These are phyloP conservation scores for Hymenoscyphus albidus DNA, from an alignment of 2,329 filamentous ascomycete genomes.

Conservation along the genomic window DNA sequence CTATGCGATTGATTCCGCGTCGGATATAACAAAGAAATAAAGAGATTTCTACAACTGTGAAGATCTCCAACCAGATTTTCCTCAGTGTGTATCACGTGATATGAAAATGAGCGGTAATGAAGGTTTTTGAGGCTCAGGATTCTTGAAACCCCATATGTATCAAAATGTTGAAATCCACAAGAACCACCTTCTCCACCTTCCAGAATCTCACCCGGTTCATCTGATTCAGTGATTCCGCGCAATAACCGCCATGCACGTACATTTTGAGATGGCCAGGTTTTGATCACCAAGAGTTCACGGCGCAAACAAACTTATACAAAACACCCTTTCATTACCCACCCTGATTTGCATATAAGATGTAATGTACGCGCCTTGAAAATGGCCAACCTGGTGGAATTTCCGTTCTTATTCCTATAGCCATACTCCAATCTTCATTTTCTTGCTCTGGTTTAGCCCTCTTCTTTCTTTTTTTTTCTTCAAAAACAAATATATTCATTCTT, in stretches of 20 bases:
- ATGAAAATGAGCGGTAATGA: no score
- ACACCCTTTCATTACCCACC: background rate
- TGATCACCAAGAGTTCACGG: background rate
- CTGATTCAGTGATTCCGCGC: background rate
- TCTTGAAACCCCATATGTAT: background rate
- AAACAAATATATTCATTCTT: slow-evolving; percentile 11
- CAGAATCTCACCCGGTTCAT: background rate
- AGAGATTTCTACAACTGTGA: no score
- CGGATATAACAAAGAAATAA: no score
- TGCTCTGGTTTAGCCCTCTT: slow-evolving; percentile 1
- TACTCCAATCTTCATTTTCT: background rate
- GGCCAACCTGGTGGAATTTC: background rate
- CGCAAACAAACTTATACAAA: background rate
- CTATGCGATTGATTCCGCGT: no score
- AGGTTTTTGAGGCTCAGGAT: no score
- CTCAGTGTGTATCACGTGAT: no score
- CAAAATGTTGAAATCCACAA: background rate
- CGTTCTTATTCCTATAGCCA: background rate
- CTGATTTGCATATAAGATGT: background rate
- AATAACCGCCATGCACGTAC: background rate
- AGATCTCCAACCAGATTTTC: no score
- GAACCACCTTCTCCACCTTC: background rate
- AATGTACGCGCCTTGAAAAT: background rate
- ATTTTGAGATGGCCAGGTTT: slow-evolving; percentile 2
- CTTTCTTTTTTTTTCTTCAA: background rate